Conservation (phyloP, 2,329 filamentous ascomycete genomes). For the Pseudocercospora pini-densiflorae region DNA sequence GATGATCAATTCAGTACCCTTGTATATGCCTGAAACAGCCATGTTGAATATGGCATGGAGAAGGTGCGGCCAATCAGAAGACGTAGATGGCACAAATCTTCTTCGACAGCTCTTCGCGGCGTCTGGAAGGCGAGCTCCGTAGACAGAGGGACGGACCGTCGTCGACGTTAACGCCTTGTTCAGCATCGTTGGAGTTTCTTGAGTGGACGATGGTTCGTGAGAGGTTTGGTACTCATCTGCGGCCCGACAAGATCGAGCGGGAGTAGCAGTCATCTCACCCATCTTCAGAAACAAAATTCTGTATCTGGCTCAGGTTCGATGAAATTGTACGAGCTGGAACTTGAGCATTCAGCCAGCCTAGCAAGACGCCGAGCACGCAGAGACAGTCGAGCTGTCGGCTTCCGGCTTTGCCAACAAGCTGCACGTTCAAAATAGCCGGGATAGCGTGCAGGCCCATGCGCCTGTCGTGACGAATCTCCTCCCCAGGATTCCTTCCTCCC, state of each 20-base stretch:
- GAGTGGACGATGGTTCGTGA: background rate
- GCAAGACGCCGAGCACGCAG: background rate
- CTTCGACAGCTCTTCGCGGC: background rate
- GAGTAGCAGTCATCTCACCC: background rate
- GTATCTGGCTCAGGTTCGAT: background rate
- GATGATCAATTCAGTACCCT: background rate
- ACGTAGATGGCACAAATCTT: background rate
- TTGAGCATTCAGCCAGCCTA: background rate
- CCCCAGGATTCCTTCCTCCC: background rate
- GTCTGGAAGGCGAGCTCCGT: background rate
- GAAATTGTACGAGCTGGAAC: slow-evolving; percentile 1
- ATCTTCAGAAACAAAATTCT: background rate
- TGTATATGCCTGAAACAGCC: background rate
- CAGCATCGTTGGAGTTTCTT: background rate
- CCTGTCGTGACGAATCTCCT: background rate
- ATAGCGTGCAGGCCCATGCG: background rate
- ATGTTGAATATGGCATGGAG: background rate
- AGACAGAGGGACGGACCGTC: background rate
- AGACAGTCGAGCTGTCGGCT: background rate
- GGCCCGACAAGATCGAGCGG: background rate
- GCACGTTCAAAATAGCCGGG: background rate
- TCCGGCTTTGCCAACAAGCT: background rate
- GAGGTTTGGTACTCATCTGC: background rate
- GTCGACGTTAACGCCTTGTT: background rate
- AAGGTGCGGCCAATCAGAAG: background rate